phyloP scores from a whole-genome alignment of 2,329 filamentous ascomycete genomes.

The Cercospora sp. region DNA sequence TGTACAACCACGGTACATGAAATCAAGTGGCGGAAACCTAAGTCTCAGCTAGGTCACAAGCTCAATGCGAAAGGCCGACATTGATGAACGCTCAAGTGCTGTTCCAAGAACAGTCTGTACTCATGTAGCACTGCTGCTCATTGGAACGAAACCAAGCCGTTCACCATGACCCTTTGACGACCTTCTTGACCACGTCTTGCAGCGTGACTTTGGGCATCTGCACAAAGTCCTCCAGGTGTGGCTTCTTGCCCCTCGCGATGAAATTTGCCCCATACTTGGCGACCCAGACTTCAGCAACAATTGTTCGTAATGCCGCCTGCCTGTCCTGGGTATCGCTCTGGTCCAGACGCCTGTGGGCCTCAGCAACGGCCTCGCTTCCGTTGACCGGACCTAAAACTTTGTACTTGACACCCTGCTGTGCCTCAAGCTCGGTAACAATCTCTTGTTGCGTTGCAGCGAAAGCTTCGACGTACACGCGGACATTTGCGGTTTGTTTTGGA shows the following conservation, averaged over 20 bases:
- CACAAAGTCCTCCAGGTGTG: conserved; percentile 18
- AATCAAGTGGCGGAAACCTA: neutral
- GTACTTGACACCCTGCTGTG: conserved; percentile 61
- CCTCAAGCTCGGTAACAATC: conserved; percentile 65
- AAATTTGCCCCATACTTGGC: conserved; percentile 20
- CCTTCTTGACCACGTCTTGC: conserved; percentile 10
- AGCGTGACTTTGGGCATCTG: conserved; percentile 19
- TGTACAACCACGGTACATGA: neutral
- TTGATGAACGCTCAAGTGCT: neutral
- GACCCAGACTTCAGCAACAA: conserved; percentile 23
- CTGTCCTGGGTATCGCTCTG: conserved; percentile 13
- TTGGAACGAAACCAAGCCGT: neutral
- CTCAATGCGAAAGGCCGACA: neutral
- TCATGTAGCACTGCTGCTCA: neutral
- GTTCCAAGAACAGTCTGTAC: neutral
- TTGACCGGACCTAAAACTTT: conserved; percentile 40
- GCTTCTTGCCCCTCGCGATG: conserved; percentile 15
- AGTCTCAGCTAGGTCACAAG: neutral
- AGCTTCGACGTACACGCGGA: conserved; percentile 60
- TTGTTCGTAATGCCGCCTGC: conserved; percentile 12
- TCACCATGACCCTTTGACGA: neutral
- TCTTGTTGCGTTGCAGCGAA: conserved; percentile 64
- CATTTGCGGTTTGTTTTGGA: conserved; percentile 36
- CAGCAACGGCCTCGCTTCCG: conserved; percentile 12
- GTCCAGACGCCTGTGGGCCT: conserved; percentile 18